Base-by-base conservation (phyloP, 2,329 filamentous ascomycete species). In the Hypoxylon sp. region DNA sequence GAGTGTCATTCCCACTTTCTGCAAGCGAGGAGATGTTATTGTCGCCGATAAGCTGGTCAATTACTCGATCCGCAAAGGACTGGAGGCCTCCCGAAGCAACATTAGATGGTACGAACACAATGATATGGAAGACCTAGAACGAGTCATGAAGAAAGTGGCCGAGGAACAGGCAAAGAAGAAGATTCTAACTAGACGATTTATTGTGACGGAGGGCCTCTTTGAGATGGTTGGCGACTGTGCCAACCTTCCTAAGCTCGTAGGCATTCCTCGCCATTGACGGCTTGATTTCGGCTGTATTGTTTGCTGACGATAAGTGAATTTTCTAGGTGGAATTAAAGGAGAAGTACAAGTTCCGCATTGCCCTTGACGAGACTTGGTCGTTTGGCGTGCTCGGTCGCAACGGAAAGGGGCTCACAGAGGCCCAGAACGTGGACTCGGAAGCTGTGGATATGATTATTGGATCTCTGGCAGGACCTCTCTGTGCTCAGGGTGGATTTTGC, bases 401-500 rank as follows among this genome's bases (percentile, higher is more conserved):
- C 27, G 97, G 96, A 20, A 91, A 94, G 58, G 96, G 96, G 66
- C 86, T 98, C 42, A 98, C 96, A 0, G 97, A 99, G 83, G 93
- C 95, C 5, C 96, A 98, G 78, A 97, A 98, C 75, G 95, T 99
- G 17, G 96, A 98, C 79, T 90, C 95, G 0, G 89, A 91, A 8
- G 92, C 97, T 78, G 91, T 99, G 55, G 96, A 99, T 83, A 98
- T 99, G 94, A 95, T 99, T 73, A 89, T 98, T 58, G 96, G 97
- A 48, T 97, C 94, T 37, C 89, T 99, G 50, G 91, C 95, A 11
- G 95, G 96, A 1, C 92, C 95, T 14, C 86, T 99, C 40, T 96
- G 95, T 77, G 94, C 93, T 8, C 95, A 95, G 61, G 96, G 97
- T 74, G 96, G 96, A 14, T 99, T 99, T 85, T 99, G 96, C 79